Base-by-base conservation (phyloP, 176 grass and related monocot genomes). In the Aechmea fasciata region DNA sequence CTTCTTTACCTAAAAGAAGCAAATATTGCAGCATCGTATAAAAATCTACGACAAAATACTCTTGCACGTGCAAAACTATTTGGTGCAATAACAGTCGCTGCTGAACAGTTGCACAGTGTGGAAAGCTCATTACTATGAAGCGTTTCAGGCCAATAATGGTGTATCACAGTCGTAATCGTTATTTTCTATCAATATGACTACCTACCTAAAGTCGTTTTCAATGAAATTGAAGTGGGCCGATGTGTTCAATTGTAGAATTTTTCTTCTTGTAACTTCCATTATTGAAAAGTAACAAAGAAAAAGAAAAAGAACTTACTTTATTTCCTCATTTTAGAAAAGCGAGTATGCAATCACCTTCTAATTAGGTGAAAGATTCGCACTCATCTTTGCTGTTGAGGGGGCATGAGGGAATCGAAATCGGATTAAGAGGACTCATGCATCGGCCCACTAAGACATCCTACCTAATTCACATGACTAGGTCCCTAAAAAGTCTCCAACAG, bases 271-370 rank as follows among this genome's bases (percentile, higher is more conserved):
- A 67, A 57, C 33, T 64, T 9, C 3, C 70, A 63, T 29, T 73
- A 54, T 57, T 11, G 20, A 61, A 48, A 51, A 66, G 25, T 41
- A 7, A 41, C 33, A 41, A 41, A 41, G 52, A 62, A 53, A 79
- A 67, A 25, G 10, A 59, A 74, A 55, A 17, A 1, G 69, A 49
- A 3, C 57, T 49, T 20, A 49, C 65, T 48, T 47, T 61, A 7
- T 74, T 13, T 17, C 70, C 26, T 64, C 50, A 24, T 24, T 74
- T 13, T 64, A 49, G 64, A 64, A 18, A 24, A 74, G 71, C 11
- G 64, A 74, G 71, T 74, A 62, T 20, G 3, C 71, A 74, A 74
- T 74, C 71, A 74, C 29, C 71, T 64, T 74, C 71, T 25, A 22
- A 74, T 49, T 62, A 74, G 71, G 57, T 57, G 50, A 57, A 50